Conservation (phyloP, 2,329 filamentous ascomycete genomes). For the Coniochaeta ligniaria region DNA sequence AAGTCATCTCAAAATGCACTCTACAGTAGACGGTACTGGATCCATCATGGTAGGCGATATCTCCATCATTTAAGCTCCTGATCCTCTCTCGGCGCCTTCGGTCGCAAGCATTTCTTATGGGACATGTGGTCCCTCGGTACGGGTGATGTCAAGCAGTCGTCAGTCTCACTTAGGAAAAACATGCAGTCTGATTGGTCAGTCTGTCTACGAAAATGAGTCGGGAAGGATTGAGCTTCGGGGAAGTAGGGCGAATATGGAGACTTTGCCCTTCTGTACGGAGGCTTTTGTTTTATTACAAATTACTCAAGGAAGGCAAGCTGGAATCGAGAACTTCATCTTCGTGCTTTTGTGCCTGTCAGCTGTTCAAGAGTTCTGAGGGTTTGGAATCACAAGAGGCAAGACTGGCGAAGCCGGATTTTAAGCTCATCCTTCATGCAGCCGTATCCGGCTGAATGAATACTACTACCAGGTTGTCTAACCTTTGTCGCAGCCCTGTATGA, state of each 20-base stretch:
- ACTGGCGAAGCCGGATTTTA: background rate
- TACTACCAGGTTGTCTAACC: too few relatives aligned
- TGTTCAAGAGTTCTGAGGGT: background rate
- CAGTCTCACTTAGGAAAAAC: background rate
- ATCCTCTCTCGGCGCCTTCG: background rate
- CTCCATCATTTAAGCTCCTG: background rate
- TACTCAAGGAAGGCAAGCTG: too few relatives aligned
- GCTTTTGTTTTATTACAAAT: too few relatives aligned
- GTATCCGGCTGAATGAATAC: too few relatives aligned
- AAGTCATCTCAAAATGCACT: background rate
- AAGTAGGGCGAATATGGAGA: background rate
- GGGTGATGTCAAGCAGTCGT: constrained; percentile 1
- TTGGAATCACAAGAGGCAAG: background rate
- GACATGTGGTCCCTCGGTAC: background rate
- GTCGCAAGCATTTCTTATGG: background rate
- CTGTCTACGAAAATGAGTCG: background rate
- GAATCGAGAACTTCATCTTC: too few relatives aligned
- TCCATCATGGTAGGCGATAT: background rate
- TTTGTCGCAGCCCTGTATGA: too few relatives aligned
- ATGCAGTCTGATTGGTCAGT: background rate
- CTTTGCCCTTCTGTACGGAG: too few relatives aligned
- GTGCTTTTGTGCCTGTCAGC: background rate
- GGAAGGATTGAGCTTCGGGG: background rate
- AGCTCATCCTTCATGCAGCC: too few relatives aligned
- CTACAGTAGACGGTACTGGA: background rate